These are phyloP conservation scores for Pseudoscleropodium purum DNA, from an alignment of 225 moss, liverwort and hornwort genomes.

Conservation along the genomic window DNA sequence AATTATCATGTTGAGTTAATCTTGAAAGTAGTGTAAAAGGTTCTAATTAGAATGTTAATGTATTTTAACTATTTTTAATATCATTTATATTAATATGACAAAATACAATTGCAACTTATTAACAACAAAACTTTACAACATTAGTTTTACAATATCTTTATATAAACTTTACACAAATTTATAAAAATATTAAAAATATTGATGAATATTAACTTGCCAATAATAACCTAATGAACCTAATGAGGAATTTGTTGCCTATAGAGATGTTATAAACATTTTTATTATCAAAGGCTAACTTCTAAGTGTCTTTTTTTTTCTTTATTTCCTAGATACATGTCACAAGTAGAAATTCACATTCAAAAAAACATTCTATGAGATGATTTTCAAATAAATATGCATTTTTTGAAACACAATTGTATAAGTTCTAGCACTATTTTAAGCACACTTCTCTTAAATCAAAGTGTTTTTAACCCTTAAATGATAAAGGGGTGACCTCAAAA, in stretches of 20 bases:
- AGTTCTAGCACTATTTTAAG: not conserved
- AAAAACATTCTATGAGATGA: not conserved
- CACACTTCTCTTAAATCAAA: not conserved
- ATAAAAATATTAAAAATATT: not conserved
- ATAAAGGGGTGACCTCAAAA: too few relatives aligned
- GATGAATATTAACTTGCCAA: too few relatives aligned
- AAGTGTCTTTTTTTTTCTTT: not conserved
- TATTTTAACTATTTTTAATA: not conserved
- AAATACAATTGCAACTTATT: not conserved
- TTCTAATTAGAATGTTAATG: not conserved
- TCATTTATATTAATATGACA: not conserved
- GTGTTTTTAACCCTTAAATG: too few relatives aligned
- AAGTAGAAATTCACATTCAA: not conserved
- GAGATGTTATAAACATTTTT: not conserved
- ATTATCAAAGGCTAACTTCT: not conserved
- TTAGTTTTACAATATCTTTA: not conserved
- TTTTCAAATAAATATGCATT: rapidly evolving
- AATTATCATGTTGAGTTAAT: not conserved
- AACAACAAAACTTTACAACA: not conserved
- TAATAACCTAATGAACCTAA: not conserved
- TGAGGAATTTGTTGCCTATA: not conserved
- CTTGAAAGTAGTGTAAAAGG: not conserved
- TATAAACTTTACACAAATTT: too few relatives aligned
- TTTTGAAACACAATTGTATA: not conserved
- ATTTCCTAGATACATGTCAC: not conserved